Conservation (phyloP, 139 green algal species). For the Chlorella sp. region DNA sequence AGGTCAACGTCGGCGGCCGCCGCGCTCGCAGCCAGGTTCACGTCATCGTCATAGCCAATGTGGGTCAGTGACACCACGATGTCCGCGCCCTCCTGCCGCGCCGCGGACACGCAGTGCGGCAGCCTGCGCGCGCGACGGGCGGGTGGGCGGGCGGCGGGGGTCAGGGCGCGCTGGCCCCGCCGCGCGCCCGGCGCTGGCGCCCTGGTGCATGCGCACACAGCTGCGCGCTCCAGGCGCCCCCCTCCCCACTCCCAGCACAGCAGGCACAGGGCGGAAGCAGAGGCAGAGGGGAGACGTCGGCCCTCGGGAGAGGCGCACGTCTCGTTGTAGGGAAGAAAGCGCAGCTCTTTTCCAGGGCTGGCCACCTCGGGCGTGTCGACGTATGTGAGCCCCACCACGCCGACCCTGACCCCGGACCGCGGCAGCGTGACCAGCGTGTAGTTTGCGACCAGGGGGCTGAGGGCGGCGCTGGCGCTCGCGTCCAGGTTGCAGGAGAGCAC, state of each 20-base stretch:
- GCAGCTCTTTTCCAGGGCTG: neutral
- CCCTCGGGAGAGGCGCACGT: too few species aligned
- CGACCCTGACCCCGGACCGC: neutral
- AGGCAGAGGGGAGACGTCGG: too few species aligned
- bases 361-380: neutral
- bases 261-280: too few species aligned
- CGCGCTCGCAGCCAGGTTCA: neutral
- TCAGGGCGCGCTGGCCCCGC: too few species aligned
- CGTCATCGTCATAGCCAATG: slow-evolving; percentile 2
- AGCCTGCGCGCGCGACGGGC: too few species aligned
- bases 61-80: slow-evolving; percentile 10
- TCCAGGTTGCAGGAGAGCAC: slow-evolving; percentile 23
- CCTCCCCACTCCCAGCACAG: too few species aligned
- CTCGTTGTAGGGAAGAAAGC: slow-evolving; percentile 8
- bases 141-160: too few species aligned
- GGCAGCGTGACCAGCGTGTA: slow-evolving; percentile 9
- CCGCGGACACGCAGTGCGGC: slow-evolving; percentile 12
- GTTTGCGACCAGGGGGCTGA: neutral
- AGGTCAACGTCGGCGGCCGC: slow-evolving; percentile 13
- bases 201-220: too few species aligned
- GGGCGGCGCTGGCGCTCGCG: neutral
- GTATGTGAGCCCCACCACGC: slow-evolving; percentile 17
- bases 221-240: too few species aligned
- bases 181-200: too few species aligned
- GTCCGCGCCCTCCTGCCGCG: neutral